phyloP scores from a whole-genome alignment of 768 basidiomycete species.

The Filobasidium floriforme region DNA sequence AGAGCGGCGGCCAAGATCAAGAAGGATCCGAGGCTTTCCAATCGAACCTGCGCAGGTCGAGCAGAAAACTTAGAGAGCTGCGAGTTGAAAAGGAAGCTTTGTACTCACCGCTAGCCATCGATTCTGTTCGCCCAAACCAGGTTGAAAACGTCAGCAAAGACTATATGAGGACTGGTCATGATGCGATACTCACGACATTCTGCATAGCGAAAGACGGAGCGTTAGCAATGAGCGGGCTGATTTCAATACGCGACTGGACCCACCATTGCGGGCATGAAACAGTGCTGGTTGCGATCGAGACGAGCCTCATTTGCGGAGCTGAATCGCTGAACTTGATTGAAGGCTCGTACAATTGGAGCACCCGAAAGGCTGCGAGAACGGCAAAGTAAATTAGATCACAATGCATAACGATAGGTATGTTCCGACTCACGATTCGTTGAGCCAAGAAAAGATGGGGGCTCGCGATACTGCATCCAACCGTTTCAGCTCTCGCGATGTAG shows the following conservation, averaged over 20 bases:
- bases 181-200: constrained; percentile 22
- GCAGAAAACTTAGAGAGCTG: neutral
- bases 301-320: constrained; percentile 49
- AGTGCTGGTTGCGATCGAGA: constrained; percentile 79
- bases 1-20: constrained; percentile 68
- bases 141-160: neutral
- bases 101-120: constrained; percentile 59
- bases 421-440: constrained; percentile 39
- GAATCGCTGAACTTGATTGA: constrained; percentile 40
- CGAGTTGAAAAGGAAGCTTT: neutral
- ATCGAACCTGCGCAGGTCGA: constrained; percentile 47
- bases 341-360: constrained; percentile 32
- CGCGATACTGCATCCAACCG: constrained; percentile 57
- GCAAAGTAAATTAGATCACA: neutral
- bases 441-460: constrained; percentile 74
- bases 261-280: constrained; percentile 57
- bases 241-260: neutral
- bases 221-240: neutral
- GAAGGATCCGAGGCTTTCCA: constrained; percentile 74
- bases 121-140: constrained; percentile 10
- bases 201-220: constrained; percentile 30
- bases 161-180: neutral
- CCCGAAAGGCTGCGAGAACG: neutral
- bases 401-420: constrained; percentile 36
- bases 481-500: constrained; percentile 45